A percentile compares a stretch with the other conserved stretches of the same genome.
phyloP scores from a whole-genome alignment of 352 stramenopile genomes.

The Aphanomyces stellatus region DNA sequence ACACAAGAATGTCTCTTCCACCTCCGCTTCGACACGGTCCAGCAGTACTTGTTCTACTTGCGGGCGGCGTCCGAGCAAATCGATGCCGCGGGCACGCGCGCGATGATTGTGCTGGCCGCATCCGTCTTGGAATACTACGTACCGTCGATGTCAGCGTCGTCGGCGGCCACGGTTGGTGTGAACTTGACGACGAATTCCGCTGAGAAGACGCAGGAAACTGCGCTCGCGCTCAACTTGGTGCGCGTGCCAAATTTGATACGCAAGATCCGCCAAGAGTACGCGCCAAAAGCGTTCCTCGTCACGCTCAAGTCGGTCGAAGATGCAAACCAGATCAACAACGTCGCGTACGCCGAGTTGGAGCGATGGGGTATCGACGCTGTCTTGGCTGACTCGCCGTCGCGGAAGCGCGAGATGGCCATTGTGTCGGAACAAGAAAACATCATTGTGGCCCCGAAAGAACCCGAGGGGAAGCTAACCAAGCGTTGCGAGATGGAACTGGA shows the following conservation, averaged over 20 bases:
- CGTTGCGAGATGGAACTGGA: slow-evolving; percentile 50
- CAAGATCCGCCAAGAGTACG: slow-evolving; percentile 72
- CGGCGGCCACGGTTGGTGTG: not conserved
- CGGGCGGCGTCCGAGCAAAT: slow-evolving; percentile 48
- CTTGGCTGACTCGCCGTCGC: not conserved
- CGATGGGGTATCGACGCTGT: slow-evolving; percentile 74
- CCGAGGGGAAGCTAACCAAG: slow-evolving; percentile 37
- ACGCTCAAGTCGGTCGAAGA: slow-evolving; percentile 61
- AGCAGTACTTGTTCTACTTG: slow-evolving; percentile 70
- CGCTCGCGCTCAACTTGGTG: slow-evolving; percentile 48
- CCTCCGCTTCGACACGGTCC: slow-evolving; percentile 62
- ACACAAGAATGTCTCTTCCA: slow-evolving; percentile 62
- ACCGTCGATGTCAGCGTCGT: not conserved
- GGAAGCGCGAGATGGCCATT: slow-evolving; percentile 29
- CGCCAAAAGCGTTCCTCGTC: slow-evolving; percentile 64
- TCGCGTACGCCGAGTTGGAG: slow-evolving; percentile 52
- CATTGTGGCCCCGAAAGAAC: slow-evolving; percentile 58
- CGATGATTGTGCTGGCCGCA: slow-evolving; percentile 57
- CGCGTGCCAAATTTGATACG: slow-evolving; percentile 68
- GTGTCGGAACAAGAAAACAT: slow-evolving; percentile 71
- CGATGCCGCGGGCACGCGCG: slow-evolving; percentile 45
- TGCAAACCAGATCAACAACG: not conserved
- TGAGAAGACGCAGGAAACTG: slow-evolving; percentile 22
- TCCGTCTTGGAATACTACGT: slow-evolving; percentile 80
- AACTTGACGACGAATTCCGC: not conserved